Evolutionary conservation across 2,329 filamentous ascomycete species (phyloP).

Genomic region (Trichoderma sp.): DNA sequence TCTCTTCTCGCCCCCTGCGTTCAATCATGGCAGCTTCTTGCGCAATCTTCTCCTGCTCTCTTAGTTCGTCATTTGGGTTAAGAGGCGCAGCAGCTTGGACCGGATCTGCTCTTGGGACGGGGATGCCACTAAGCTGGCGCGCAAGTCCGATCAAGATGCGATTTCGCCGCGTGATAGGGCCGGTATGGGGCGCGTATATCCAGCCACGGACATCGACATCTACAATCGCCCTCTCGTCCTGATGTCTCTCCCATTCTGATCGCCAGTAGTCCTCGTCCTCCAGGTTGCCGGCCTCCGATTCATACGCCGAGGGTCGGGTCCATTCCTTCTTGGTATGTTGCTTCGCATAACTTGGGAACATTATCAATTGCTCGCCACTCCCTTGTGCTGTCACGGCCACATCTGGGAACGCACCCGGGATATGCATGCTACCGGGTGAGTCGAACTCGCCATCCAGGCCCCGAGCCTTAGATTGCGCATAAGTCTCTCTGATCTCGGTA

Average conservation of each 20-base stretch:
- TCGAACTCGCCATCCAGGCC: slow-evolving; percentile 33
- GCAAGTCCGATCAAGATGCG: slow-evolving; percentile 84
- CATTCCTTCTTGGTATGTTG: slow-evolving; percentile 60
- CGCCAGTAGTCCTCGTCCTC: slow-evolving; percentile 71
- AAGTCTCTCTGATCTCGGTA: slow-evolving; percentile 60
- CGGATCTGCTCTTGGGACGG: slow-evolving; percentile 58
- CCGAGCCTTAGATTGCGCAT: slow-evolving; percentile 52
- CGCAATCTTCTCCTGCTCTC: slow-evolving; percentile 66
- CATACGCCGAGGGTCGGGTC: slow-evolving; percentile 33
- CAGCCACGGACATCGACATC: slow-evolving; percentile 95
- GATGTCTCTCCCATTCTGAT: slow-evolving; percentile 74
- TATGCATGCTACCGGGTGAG: slow-evolving; percentile 42
- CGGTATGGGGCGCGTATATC: slow-evolving; percentile 85
- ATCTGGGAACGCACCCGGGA: slow-evolving; percentile 80
- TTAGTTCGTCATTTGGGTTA: slow-evolving; percentile 47
- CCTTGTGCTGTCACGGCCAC: slow-evolving; percentile 78
- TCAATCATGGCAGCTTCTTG: slow-evolving; percentile 78
- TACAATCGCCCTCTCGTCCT: slow-evolving; percentile 82
- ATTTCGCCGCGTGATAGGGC: slow-evolving; percentile 84
- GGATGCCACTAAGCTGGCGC: slow-evolving; percentile 82
- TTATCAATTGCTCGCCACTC: slow-evolving; percentile 86
- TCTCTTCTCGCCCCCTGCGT: slow-evolving; percentile 68
- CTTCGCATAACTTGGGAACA: slow-evolving; percentile 93
- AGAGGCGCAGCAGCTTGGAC: slow-evolving; percentile 25
- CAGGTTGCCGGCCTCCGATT: slow-evolving; percentile 41